Evolutionary conservation across 2,329 filamentous ascomycete genomes (phyloP).

Genomic region (Thyridium curvatum): DNA sequence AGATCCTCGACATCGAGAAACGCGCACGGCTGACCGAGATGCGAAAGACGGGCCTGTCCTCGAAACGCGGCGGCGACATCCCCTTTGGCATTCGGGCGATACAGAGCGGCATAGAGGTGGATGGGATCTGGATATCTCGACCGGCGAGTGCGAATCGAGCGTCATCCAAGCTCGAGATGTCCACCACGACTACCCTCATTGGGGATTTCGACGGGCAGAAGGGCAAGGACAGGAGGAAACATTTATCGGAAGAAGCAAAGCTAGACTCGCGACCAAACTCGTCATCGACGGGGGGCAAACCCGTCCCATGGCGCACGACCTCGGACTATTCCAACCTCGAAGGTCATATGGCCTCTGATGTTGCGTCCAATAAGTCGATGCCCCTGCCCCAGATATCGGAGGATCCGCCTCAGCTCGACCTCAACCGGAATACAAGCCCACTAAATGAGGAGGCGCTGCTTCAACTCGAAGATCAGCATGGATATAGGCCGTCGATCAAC

Average conservation of each 20-base stretch:
- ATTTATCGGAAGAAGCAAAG: conserved; percentile 4
- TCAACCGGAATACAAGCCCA: background rate
- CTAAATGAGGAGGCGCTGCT: conserved; percentile 19
- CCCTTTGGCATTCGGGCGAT: conserved; percentile 85
- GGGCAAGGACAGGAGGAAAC: conserved; percentile 6
- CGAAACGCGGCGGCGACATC: conserved; percentile 45
- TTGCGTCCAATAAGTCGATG: conserved; percentile 5
- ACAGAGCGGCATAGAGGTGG: conserved; percentile 74
- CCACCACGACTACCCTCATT: conserved; percentile 11
- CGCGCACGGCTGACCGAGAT: conserved; percentile 45
- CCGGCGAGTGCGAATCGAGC: conserved; percentile 31
- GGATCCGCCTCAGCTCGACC: conserved; percentile 1
- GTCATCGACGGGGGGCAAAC: conserved; percentile 3
- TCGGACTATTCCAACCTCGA: conserved; percentile 7
- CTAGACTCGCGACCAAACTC: conserved; percentile 2
- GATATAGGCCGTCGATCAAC: background rate
- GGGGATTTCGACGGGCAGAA: conserved; percentile 7
- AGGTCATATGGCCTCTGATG: conserved; percentile 2
- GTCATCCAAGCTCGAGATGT: conserved; percentile 10
- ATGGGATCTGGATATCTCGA: conserved; percentile 73
- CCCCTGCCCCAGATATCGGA: conserved; percentile 13
- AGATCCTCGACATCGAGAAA: conserved; percentile 62
- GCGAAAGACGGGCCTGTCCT: conserved; percentile 46
- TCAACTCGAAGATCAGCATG: conserved; percentile 14
- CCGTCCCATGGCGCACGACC: conserved; percentile 1